These are phyloP conservation scores for Aspergillus sp. DNA, from an alignment of 2,329 filamentous ascomycete species.

Conservation along the genomic window DNA sequence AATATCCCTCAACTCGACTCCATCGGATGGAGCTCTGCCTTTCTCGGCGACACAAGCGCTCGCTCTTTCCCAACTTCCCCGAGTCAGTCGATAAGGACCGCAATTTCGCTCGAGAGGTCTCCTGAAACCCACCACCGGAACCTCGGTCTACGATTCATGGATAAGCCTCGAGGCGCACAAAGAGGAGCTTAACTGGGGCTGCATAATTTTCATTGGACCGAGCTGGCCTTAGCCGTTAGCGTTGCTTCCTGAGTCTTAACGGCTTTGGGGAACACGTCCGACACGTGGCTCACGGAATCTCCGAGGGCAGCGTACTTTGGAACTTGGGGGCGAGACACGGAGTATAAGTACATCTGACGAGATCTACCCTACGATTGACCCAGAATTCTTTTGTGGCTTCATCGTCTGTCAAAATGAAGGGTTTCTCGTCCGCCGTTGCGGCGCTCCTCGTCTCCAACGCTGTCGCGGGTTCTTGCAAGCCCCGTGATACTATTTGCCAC, in stretches of 20 bases:
- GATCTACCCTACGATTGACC: not conserved
- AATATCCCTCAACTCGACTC: not conserved
- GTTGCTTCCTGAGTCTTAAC: slow-evolving; percentile 9
- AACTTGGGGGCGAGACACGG: not conserved
- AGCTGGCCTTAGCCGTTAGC: not conserved
- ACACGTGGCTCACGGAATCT: slow-evolving; percentile 6
- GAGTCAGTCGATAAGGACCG: not conserved
- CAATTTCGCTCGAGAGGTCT: not conserved
- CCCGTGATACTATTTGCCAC: slow-evolving; percentile 20
- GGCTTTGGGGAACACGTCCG: slow-evolving; percentile 32
- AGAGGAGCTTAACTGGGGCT: not conserved
- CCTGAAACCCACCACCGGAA: not conserved
- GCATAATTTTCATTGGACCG: not conserved
- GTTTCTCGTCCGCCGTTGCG: slow-evolving; percentile 23
- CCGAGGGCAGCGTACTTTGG: not conserved
- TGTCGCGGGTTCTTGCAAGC: slow-evolving; percentile 19
- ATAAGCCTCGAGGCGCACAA: not conserved
- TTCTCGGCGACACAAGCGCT: not conserved
- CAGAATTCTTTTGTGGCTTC: not conserved
- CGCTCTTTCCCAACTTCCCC: not conserved
- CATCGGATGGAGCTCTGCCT: not conserved
- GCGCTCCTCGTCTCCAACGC: slow-evolving; percentile 10
- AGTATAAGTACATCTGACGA: not conserved
- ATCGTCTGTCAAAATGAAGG: slow-evolving; percentile 29
- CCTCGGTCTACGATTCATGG: not conserved